These are phyloP conservation scores for Ogataea degrootiae DNA, from an alignment of 805 yeast genomes.

Conservation along the genomic window DNA sequence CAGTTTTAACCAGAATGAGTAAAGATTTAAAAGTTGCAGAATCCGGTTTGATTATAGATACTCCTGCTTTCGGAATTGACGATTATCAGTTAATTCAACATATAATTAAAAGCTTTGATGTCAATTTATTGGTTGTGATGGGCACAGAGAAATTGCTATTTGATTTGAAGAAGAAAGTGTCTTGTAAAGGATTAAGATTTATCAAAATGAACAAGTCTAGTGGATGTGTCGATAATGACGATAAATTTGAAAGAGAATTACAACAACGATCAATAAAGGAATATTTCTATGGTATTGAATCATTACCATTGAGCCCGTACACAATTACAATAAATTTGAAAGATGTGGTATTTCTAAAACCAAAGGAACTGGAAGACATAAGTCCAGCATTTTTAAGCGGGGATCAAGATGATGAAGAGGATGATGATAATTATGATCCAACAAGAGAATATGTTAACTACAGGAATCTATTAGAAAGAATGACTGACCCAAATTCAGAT, in stretches of 20 bases:
- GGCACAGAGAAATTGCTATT: slow-evolving; percentile 69
- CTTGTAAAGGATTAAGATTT: slow-evolving; percentile 34
- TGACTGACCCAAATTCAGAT: slow-evolving; percentile 41
- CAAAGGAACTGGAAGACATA: slow-evolving; percentile 30
- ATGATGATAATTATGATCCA: slow-evolving; percentile 5
- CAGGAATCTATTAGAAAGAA: slow-evolving; percentile 21
- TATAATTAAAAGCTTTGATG: slow-evolving; percentile 53
- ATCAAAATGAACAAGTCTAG: slow-evolving; percentile 67
- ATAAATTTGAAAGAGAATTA: slow-evolving; percentile 55
- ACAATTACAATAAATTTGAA: slow-evolving; percentile 68
- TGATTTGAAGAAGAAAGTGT: slow-evolving; percentile 53
- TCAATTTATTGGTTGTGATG: slow-evolving; percentile 60
- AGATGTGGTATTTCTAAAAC: slow-evolving; percentile 59
- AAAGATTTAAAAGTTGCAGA: slow-evolving; percentile 41
- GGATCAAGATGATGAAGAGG: slow-evolving; percentile 22
- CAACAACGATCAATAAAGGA: slow-evolving; percentile 80
- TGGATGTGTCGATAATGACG: slow-evolving; percentile 75
- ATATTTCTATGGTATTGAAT: slow-evolving; percentile 79
- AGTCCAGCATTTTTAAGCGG: slow-evolving; percentile 25
- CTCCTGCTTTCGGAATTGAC: slow-evolving; percentile 57
- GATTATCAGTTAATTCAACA: slow-evolving; percentile 49
- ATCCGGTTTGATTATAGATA: slow-evolving; percentile 68
- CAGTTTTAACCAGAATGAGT: slow-evolving; percentile 39
- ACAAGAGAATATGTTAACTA: slow-evolving; percentile 9
- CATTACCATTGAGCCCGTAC: slow-evolving; percentile 73